phyloP scores from a whole-genome alignment of 2,329 filamentous ascomycete species.

The Pyrenochaeta sp. region DNA sequence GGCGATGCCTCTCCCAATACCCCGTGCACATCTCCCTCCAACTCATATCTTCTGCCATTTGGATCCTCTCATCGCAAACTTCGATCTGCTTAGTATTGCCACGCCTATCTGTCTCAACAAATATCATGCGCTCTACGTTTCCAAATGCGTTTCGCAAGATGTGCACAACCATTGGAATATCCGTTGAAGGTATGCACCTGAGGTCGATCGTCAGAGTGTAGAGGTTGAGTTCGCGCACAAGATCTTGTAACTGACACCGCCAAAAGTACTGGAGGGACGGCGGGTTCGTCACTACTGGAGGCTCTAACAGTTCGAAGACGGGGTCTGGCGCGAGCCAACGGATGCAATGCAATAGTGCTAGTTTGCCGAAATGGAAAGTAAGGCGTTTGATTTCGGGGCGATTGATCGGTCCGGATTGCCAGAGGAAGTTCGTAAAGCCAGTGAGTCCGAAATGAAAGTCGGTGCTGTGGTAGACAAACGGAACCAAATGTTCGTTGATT shows the following conservation, averaged over 20 bases:
- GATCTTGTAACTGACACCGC: conserved; percentile 42
- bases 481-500: conserved; percentile 25
- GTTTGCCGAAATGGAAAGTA: conserved; percentile 27
- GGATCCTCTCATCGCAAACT: conserved; percentile 9
- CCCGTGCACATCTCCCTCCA: conserved; percentile 29
- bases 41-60: conserved; percentile 1
- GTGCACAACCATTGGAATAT: conserved; percentile 36
- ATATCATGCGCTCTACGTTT: conserved; percentile 22
- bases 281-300: conserved; percentile 29
- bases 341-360: conserved; percentile 37
- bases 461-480: conserved; percentile 38
- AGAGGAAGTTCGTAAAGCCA: conserved; percentile 31
- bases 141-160: conserved; percentile 28
- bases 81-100: conserved; percentile 7
- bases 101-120: conserved; percentile 13
- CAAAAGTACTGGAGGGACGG: conserved; percentile 37
- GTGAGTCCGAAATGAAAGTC: conserved; percentile 36
- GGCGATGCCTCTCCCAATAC: conserved; percentile 20
- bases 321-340: conserved; percentile 42
- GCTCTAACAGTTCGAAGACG: conserved; percentile 38
- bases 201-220: conserved; percentile 35
- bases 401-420: conserved; percentile 31
- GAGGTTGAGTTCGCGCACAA: conserved; percentile 35
- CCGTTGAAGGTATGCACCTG: conserved; percentile 17
- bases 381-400: conserved; percentile 30